Conservation (phyloP, 2,329 filamentous ascomycete species). For the Fusarium sp. region DNA sequence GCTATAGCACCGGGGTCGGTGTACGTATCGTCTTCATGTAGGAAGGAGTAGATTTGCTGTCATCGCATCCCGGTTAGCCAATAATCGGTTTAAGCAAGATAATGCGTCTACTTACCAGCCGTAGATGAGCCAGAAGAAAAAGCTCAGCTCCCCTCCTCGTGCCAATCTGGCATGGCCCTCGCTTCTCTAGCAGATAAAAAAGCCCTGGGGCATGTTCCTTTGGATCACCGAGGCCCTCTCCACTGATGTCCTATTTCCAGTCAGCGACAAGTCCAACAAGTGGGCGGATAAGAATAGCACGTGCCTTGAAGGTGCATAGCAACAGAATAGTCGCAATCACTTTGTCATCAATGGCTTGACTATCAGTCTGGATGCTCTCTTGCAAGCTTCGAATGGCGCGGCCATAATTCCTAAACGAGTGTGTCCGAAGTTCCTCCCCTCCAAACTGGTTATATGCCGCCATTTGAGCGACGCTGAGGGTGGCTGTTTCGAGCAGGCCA, state of each 20-base stretch:
- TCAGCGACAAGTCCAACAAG: background rate
- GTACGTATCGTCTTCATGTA: constrained; percentile 47
- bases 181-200: constrained; percentile 48
- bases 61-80: background rate
- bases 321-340: constrained; percentile 47
- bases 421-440: constrained; percentile 40
- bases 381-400: constrained; percentile 45
- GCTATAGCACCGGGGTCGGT: constrained; percentile 47
- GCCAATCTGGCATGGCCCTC: constrained; percentile 47
- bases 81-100: background rate
- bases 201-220: constrained; percentile 49
- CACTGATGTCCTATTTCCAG: constrained; percentile 46
- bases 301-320: constrained; percentile 47
- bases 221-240: constrained; percentile 44
- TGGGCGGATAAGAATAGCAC: background rate
- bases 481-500: constrained; percentile 48
- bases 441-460: constrained; percentile 50
- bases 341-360: constrained; percentile 45
- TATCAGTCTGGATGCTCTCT: constrained; percentile 41
- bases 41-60: constrained; percentile 50
- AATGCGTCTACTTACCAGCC: constrained; percentile 40
- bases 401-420: constrained; percentile 47
- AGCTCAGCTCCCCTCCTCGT: constrained; percentile 47
- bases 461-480: constrained; percentile 49
- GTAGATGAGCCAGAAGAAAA: constrained; percentile 46